Conservation (phyloP, 495 filamentous ascomycete genomes). For the Penicillium coffeae region DNA sequence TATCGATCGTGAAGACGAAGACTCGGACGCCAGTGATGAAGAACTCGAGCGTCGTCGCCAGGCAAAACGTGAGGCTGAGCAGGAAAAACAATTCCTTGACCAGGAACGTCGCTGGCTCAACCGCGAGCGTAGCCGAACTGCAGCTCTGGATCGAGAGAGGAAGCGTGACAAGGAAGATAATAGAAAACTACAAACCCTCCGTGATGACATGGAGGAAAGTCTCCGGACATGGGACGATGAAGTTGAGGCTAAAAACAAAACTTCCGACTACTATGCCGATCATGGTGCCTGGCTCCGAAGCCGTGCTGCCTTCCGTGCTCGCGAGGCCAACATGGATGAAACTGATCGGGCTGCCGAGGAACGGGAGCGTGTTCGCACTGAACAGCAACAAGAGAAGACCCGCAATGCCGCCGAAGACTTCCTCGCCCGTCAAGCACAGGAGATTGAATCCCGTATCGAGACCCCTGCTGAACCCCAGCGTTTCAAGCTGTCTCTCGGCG, state of each 20-base stretch:
- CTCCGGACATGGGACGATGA: slow-evolving; percentile 89
- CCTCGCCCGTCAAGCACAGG: slow-evolving; percentile 82
- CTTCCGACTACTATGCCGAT: slow-evolving; percentile 81
- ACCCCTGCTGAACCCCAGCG: slow-evolving; percentile 70
- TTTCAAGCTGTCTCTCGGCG: slow-evolving; percentile 91
- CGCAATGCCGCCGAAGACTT: slow-evolving; percentile 89
- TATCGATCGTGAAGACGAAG: slow-evolving; percentile 73
- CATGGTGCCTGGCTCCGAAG: slow-evolving; percentile 79
- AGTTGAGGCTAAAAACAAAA: slow-evolving; percentile 65
- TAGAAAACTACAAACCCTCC: slow-evolving; percentile 50
- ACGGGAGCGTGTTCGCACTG: slow-evolving; percentile 63
- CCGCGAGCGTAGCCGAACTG: slow-evolving; percentile 75
- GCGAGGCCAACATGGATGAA: slow-evolving; percentile 74
- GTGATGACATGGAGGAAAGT: slow-evolving; percentile 67
- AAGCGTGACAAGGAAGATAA: slow-evolving; percentile 73
- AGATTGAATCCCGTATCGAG: slow-evolving; percentile 59
- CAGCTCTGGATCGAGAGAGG: slow-evolving; percentile 78
- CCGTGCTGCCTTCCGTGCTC: slow-evolving; percentile 64
- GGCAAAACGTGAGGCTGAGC: slow-evolving; percentile 66
- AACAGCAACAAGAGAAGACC: slow-evolving; percentile 72
- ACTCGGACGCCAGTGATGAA: slow-evolving; percentile 81
- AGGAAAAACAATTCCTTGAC: slow-evolving; percentile 78
- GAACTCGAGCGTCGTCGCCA: slow-evolving; percentile 74
- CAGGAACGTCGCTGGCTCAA: slow-evolving; percentile 88
- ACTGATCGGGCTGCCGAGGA: slow-evolving; percentile 74